Evolutionary conservation across 169 alveolate species (phyloP), one percentile per base, ranked within the genome.

Genomic region (Babesia ovis): DNA sequence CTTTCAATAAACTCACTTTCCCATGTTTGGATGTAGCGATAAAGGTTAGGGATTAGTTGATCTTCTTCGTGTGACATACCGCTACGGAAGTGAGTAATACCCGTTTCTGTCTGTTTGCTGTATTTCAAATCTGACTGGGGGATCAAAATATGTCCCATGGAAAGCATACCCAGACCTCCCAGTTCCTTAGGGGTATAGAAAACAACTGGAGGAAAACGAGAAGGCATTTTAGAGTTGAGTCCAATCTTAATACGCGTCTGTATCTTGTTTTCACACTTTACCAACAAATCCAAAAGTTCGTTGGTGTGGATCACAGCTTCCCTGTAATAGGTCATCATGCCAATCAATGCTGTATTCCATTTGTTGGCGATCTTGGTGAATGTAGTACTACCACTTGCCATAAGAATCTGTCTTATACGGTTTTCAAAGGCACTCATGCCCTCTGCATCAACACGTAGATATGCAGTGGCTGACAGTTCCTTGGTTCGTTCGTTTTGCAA

Each of bases 11-110:
- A 98, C 91, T 98, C 99, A 60, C 98, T 91, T 80, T 98, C 99
- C 99, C 99, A 98, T 22, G 99, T 93, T 91, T 97, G 97, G 43
- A 95, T 94, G 57, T 77, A 57, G 34, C 99, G 93, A 85, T 98
- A 98, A 56, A 98, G 87, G 85, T 97, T 98, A 18, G 99, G 99
- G 31, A 98, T 98, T 39, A 97, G 94, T 84, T 98, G 98, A 70
- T 98, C 99, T 81, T 97, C 99, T 77, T 98, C 99, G 84, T 98
- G 99, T 23, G 98, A 92, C 98, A 98, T 95, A n/a, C 99, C 99
- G n/a, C 98, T 96, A 62, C 99, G 93, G 92, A 95, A 98, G 90
- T 98, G 99, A 9, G 99, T 96, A 51, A 98, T 97, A 18, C 99
- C 99, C 37, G 96, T 86, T 59, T 98, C 99, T 1, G 99, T 97